Percentiles rank a stretch among this genome's conserved stretches.
Evolutionary conservation across 129 eudicot species (phyloP).

Genomic region (Mikania micrantha): DNA sequence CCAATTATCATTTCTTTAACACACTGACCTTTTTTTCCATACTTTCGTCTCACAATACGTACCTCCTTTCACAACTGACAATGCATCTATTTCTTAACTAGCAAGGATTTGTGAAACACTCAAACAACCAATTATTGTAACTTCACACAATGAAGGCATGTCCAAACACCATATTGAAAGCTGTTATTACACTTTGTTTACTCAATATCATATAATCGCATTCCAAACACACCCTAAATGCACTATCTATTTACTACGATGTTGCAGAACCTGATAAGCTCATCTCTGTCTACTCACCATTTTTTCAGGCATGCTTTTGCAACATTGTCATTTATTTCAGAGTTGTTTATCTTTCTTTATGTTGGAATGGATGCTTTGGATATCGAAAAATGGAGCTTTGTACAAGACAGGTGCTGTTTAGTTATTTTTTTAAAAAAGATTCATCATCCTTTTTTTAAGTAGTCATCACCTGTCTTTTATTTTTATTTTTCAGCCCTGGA

Average conservation of each 20-base stretch:
- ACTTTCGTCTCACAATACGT: neutral
- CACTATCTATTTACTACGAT: neutral
- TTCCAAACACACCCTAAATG: neutral
- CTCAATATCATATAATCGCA: neutral
- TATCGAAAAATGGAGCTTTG: slow-evolving; percentile 74
- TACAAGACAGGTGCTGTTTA: slow-evolving; percentile 38
- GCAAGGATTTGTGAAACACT: neutral
- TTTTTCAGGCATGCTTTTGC: slow-evolving; percentile 87
- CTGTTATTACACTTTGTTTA: neutral
- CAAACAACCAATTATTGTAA: neutral
- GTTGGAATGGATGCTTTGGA: slow-evolving; percentile 98
- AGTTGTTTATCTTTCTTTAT: slow-evolving; percentile 75
- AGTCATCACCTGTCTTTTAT: slow-evolving; percentile 1
- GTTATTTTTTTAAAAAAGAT: neutral
- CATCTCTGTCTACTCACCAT: neutral
- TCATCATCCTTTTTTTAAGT: neutral
- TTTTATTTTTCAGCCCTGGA: slow-evolving; percentile 54
- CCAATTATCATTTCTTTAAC: neutral
- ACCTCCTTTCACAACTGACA: neutral
- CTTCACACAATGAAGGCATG: neutral
- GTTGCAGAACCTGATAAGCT: neutral
- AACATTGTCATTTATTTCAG: slow-evolving; percentile 75
- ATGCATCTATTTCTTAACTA: neutral
- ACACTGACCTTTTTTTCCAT: neutral
- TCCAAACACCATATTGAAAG: neutral